Base-by-base conservation (phyloP, 139 green algal genomes). In the Microglena sp. region DNA sequence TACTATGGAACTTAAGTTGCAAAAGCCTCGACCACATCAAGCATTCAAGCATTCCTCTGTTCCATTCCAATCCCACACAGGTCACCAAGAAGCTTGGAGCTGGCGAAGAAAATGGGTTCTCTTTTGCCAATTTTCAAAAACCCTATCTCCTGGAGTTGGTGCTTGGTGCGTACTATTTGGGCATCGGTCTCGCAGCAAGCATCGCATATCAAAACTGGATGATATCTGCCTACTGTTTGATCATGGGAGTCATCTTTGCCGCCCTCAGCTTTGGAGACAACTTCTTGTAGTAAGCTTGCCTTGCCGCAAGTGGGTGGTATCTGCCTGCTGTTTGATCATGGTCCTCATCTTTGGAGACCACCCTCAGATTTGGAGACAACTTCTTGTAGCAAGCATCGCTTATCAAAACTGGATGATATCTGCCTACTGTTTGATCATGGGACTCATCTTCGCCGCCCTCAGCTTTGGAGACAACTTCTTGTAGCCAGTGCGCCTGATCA, bases 21-120 rank as follows among this genome's bases (percentile, higher is more conserved):
- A 29, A 69, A 2, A 45, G 34, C 33, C 43, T 65, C 7, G 68
- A 71, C 32, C 81, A 85, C 72, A 81, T 82, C 74, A 85, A 85
- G 74, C 6, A n/a, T 59, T 6, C 18, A 59, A 11, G 50, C 21
- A 59, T 26, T 24, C 11, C 21, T 26, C 18, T 50, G 15, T 50
- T 18, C 18, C 40, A 24, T 24, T 15, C 15, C 18, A 27, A 59
- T 11, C 28, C 15, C 28, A 59, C 40, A 62, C 55, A 67, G 60
- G 60, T 67, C 4, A 67, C 60, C 7, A 24, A 67, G 60, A 67
- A 67, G 60, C 26, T 28, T 29, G 40, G 26, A 7, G n/a, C 24
- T 28, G 32, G 8, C 27, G 6, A 43, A 26, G 18, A 5, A n/a
- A n/a, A 5, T 3, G 7, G 60, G 27, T 65, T 65, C 34, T 62